These are phyloP conservation scores for Pleurotus platypus DNA, from an alignment of 768 basidiomycete genomes.

Conservation along the genomic window DNA sequence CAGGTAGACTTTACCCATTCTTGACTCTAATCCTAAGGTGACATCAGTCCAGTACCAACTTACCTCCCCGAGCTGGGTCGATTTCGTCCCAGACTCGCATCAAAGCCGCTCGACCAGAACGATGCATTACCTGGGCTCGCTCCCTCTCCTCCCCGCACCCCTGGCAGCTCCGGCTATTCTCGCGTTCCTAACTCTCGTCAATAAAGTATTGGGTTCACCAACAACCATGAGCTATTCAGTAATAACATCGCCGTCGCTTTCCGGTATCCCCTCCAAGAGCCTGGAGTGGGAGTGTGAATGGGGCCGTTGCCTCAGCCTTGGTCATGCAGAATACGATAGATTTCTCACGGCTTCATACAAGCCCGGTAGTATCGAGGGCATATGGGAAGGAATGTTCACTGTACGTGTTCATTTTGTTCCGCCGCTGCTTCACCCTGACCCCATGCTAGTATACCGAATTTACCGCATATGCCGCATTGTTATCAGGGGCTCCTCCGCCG, in stretches of 20 bases:
- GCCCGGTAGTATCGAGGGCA: constrained; percentile 68
- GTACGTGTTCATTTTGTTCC: constrained; percentile 33
- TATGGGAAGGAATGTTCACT: constrained; percentile 80
- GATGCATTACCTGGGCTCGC: constrained; percentile 41
- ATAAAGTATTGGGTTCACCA: constrained; percentile 22
- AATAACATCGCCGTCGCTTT: constrained; percentile 12
- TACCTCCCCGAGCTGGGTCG: constrained; percentile 53
- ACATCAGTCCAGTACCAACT: constrained; percentile 52
- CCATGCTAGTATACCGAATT: constrained; percentile 74
- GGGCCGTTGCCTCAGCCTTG: constrained; percentile 47
- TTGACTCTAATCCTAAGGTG: constrained; percentile 10
- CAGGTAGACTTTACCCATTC: constrained; percentile 24
- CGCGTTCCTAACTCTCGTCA: constrained; percentile 57
- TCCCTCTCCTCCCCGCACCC: constrained; percentile 52
- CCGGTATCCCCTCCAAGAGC: constrained; percentile 24
- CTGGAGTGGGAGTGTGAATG: constrained; percentile 73
- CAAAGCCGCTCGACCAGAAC: constrained; percentile 2
- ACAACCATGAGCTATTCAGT: background rate
- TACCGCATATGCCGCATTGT: constrained; percentile 72
- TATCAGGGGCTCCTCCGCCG: constrained; percentile 63
- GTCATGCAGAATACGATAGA: constrained; percentile 25
- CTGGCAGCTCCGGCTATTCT: constrained; percentile 72
- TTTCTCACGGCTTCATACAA: constrained; percentile 44
- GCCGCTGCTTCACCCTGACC: constrained; percentile 1
- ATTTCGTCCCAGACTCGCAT: constrained; percentile 37